Conservation (phyloP, 202 grass and related monocot genomes). For the Alloteropsis angusta region DNA sequence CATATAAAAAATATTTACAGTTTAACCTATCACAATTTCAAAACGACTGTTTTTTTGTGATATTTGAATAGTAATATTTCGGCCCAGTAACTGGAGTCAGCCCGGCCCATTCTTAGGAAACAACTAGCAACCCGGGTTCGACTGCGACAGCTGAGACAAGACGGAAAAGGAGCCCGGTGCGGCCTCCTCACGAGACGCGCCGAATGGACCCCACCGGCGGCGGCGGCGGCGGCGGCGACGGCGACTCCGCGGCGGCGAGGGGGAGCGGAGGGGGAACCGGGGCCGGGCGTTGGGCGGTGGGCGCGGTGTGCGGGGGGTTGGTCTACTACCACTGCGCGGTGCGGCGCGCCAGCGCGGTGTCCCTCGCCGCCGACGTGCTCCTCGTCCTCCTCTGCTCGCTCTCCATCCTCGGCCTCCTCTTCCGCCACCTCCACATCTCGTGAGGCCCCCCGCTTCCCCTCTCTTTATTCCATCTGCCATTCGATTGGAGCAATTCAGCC, state of each 20-base stretch:
- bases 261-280: constrained; percentile 3
- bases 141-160: neutral
- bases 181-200: neutral
- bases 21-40: too few species aligned
- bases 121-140: neutral
- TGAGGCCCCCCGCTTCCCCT: neutral
- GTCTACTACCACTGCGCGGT: constrained; percentile 88
- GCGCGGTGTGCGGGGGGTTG: constrained; percentile 65
- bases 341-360: constrained; percentile 63
- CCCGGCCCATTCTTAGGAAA: neutral
- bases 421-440: constrained; percentile 94
- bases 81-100: neutral
- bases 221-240: constrained; percentile 4
- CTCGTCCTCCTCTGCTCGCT: constrained; percentile 97
- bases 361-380: constrained; percentile 84
- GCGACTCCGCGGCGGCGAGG: neutral
- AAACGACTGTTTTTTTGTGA: too few species aligned
- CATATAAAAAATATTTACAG: too few species aligned
- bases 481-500: neutral
- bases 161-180: neutral
- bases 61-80: too few species aligned
- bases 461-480: neutral
- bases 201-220: constrained; percentile 25
- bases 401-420: constrained; percentile 81
- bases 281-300: constrained; percentile 46